These are phyloP conservation scores for Falciphora oryzae DNA, from an alignment of 2,329 filamentous ascomycete genomes.

Conservation along the genomic window DNA sequence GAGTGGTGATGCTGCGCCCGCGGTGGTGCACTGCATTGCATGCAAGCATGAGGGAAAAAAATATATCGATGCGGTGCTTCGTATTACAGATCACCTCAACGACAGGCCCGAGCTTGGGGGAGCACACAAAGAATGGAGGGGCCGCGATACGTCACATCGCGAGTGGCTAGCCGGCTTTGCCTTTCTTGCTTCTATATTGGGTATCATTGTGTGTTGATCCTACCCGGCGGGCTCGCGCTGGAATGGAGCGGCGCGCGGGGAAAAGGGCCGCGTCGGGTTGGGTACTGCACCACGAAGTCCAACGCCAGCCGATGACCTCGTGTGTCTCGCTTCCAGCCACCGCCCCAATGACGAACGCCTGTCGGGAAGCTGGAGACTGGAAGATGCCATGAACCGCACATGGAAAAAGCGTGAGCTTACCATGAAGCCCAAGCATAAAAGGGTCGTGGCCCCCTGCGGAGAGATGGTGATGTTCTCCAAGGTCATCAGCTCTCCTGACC, in stretches of 20 bases:
- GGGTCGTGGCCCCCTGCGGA: background rate
- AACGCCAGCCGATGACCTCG: background rate
- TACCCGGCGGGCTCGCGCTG: background rate
- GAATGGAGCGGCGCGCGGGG: background rate
- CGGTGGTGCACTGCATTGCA: background rate
- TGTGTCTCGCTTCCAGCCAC: background rate
- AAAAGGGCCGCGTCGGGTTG: too few relatives aligned
- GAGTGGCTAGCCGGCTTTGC: background rate
- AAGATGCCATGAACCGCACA: background rate
- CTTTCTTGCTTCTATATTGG: constrained; percentile 7
- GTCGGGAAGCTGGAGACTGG: background rate
- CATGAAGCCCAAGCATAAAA: background rate
- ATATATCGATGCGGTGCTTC: constrained; percentile 2
- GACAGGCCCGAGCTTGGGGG: background rate
- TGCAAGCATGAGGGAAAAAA: background rate
- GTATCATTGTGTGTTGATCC: constrained; percentile 8
- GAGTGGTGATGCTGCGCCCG: background rate
- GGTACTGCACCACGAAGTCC: too few relatives aligned
- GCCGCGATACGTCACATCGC: background rate
- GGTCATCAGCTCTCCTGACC: background rate
- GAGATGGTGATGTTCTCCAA: background rate
- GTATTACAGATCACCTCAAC: constrained; percentile 4
- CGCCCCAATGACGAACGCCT: background rate
- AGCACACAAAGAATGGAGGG: background rate
- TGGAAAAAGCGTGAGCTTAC: background rate